Evolutionary conservation across 768 basidiomycete species (phyloP), one percentile per base, ranked within the genome.

Genomic region (Tylopilus felleus): DNA sequence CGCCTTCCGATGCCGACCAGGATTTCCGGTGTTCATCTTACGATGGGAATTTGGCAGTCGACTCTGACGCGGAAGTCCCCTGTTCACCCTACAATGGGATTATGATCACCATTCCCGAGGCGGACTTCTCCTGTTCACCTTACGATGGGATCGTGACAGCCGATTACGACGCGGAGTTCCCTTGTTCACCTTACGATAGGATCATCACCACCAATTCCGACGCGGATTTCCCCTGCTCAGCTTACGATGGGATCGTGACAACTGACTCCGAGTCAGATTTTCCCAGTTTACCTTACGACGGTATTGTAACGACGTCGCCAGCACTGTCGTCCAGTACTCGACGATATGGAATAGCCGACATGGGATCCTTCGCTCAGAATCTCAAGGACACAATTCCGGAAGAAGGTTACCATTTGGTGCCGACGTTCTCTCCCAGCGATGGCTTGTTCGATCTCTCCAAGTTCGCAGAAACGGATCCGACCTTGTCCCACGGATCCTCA

Each of bases 291-390:
- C 19, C 53, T 21, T 54, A 43, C 49, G 46, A 45, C 16, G 44
- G 49, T 0, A 53, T 47, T 13, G 25, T n/a, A 41, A n/a, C 17
- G 17, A 28, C 27, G 12, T 21, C 36, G 3, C 31, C 31, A 16
- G 8, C 21, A 16, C n/a, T 13, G 0, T 29, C 19, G 12, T 33
- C 42, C 16, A 29, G 29, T 12, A 8, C 12, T 16, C 56, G 64
- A 27, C 58, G 55, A n/a, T 42, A 60, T 1, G 64, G 60, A 1
- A 43, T 62, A 31, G 53, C 44, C 1, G 51, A 57, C 5, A 47
- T 64, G 60, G 9, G 29, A 5, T 1, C 41, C 13, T 19, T 56
- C 2, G 40, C 56, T 1, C 25, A 54, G 36, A 28, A 17, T 12
- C n/a, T 60, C 35, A 22, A 35, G 21, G 57, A 31, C 9, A 21